Percentiles rank a stretch among this genome's conserved stretches.
Conservation (phyloP, 352 stramenopile species). For the Thraustochytrium striatum region DNA sequence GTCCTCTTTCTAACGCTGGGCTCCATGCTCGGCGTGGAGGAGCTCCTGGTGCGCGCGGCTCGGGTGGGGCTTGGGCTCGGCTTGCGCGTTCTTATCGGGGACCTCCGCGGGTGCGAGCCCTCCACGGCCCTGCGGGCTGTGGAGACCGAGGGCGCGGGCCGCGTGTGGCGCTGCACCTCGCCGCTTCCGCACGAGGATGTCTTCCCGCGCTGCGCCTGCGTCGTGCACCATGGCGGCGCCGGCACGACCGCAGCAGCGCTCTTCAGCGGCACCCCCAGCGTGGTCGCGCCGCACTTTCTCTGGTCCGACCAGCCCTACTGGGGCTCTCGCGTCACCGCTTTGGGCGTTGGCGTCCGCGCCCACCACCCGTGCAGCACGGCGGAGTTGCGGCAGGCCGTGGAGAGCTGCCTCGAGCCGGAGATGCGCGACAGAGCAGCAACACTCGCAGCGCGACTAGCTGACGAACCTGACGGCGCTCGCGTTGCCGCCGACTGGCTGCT, state of each 20-base stretch:
- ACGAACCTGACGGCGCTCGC: too few relatives aligned
- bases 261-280: neutral
- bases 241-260: slow-evolving; percentile 50
- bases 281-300: slow-evolving; percentile 47
- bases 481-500: too few relatives aligned
- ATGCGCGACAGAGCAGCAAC: too few relatives aligned
- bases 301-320: slow-evolving; percentile 52
- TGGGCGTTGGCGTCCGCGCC: neutral
- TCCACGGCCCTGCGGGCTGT: too few relatives aligned
- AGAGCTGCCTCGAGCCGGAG: too few relatives aligned
- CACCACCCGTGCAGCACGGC: too few relatives aligned
- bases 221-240: slow-evolving; percentile 51
- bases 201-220: slow-evolving; percentile 31
- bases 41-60: neutral
- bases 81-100: neutral
- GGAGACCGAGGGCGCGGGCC: neutral
- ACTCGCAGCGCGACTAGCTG: too few relatives aligned
- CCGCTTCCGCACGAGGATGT: slow-evolving; percentile 38
- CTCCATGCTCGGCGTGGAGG: slow-evolving; percentile 14
- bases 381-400: too few relatives aligned
- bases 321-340: slow-evolving; percentile 18
- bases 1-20: slow-evolving; percentile 8
- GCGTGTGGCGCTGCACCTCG: neutral
- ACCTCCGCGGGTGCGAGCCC: neutral
- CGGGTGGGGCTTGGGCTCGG: neutral